Percentiles rank a stretch among this genome's conserved stretches.
Conservation (phyloP, 441 rosid genomes). For the Biscutella laevigata region DNA sequence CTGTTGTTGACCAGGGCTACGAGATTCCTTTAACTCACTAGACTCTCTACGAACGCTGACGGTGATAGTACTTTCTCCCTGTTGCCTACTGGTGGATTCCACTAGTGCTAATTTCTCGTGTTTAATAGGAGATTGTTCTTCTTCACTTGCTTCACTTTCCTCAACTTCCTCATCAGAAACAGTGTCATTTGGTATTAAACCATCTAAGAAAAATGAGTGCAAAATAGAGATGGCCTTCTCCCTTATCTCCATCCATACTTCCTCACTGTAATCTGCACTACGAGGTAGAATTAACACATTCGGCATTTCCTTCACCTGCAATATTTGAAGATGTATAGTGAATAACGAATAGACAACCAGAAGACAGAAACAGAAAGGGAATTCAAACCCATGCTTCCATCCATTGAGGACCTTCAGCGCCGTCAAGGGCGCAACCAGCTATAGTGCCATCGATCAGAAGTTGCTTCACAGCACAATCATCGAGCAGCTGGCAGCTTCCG, state of each 20-base stretch:
- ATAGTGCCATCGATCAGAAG: constrained; percentile 87
- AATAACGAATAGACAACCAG: neutral
- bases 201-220: constrained; percentile 75
- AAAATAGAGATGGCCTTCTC: constrained; percentile 80
- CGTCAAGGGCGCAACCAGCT: constrained; percentile 96
- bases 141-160: constrained; percentile 48
- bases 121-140: constrained; percentile 35
- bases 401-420: constrained; percentile 99
- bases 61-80: constrained; percentile 38
- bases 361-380: neutral
- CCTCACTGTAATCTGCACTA: constrained; percentile 99
- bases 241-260: constrained; percentile 96
- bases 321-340: neutral
- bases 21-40: constrained; percentile 40
- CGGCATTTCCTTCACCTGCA: constrained; percentile 96
- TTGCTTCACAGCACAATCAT: constrained; percentile 88
- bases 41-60: constrained; percentile 39
- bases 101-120: constrained; percentile 39
- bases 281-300: constrained; percentile 93
- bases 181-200: constrained; percentile 56
- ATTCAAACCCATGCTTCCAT: constrained; percentile 98
- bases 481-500: constrained; percentile 87
- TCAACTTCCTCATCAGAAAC: constrained; percentile 74
- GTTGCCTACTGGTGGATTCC: constrained; percentile 42
- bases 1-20: constrained; percentile 44